phyloP scores from a whole-genome alignment of 2,329 filamentous ascomycete genomes.

The Ploettnerulaceae sp. region DNA sequence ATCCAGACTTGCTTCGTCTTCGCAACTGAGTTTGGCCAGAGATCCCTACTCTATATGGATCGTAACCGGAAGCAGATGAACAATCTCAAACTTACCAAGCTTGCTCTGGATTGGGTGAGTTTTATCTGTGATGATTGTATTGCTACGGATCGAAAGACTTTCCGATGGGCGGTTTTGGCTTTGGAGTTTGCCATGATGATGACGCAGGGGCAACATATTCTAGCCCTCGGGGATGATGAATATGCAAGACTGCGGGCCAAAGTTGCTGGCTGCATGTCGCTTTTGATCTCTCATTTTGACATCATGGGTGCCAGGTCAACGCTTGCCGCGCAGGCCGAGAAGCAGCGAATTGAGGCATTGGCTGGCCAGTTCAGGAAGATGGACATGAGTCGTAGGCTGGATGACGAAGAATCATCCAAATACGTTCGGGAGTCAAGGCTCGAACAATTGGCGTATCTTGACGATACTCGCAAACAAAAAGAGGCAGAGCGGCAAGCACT shows the following conservation, averaged over 20 bases:
- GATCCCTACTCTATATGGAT: slow-evolving; percentile 92
- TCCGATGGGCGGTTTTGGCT: slow-evolving; percentile 93
- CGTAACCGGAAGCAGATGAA: slow-evolving; percentile 94
- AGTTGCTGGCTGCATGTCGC: slow-evolving; percentile 94
- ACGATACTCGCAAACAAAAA: slow-evolving; percentile 71
- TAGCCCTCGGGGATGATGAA: slow-evolving; percentile 85
- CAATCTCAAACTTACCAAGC: slow-evolving; percentile 87
- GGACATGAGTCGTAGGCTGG: slow-evolving; percentile 66
- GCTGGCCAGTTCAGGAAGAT: slow-evolving; percentile 71
- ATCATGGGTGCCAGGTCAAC: slow-evolving; percentile 97
- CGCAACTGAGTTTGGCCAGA: slow-evolving; percentile 96
- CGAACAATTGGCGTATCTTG: slow-evolving; percentile 67
- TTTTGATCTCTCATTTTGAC: slow-evolving; percentile 96
- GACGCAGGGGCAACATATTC: slow-evolving; percentile 87
- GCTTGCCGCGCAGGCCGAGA: slow-evolving; percentile 88
- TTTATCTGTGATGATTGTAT: slow-evolving; percentile 98
- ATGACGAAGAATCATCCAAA: slow-evolving; percentile 80
- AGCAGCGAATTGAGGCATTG: slow-evolving; percentile 77
- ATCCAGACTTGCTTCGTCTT: slow-evolving; percentile 98
- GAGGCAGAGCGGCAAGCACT: slow-evolving; percentile 82
- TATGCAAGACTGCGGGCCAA: slow-evolving; percentile 79
- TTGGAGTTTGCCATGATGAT: slow-evolving; percentile 97
- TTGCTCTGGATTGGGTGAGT: slow-evolving; percentile 93
- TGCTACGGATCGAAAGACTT: slow-evolving; percentile 89
- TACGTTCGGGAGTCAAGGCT: slow-evolving; percentile 73